Conservation (phyloP, 352 stramenopile species). For the Phytophthora hybrid region DNA sequence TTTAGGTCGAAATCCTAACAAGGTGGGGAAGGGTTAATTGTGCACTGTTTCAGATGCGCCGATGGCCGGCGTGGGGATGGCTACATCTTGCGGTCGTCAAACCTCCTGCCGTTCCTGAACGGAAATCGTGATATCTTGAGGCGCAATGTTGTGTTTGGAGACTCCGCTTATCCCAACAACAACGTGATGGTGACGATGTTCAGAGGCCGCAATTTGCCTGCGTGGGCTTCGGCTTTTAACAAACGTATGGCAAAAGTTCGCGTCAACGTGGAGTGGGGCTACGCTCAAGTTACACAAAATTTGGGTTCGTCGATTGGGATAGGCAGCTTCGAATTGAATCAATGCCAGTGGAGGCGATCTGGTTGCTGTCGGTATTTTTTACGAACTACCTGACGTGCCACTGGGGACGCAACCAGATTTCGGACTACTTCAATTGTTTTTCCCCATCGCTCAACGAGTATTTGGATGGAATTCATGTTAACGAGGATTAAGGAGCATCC, state of each 20-base stretch:
- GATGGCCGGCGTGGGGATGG: too few relatives aligned
- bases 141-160: neutral
- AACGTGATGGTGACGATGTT: slow-evolving; percentile 4
- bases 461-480: neutral
- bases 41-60: too few relatives aligned
- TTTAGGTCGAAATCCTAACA: too few relatives aligned
- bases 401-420: slow-evolving; percentile 1
- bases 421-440: neutral
- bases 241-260: neutral
- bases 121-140: too few relatives aligned
- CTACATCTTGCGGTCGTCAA: too few relatives aligned
- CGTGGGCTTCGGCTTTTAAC: slow-evolving; percentile 1
- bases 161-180: slow-evolving; percentile 2
- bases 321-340: too few relatives aligned
- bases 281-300: neutral
- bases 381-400: neutral
- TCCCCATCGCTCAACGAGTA: neutral
- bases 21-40: too few relatives aligned
- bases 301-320: neutral
- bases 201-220: too few relatives aligned
- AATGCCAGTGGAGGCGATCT: too few relatives aligned
- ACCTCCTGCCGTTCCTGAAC: too few relatives aligned
- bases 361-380: too few relatives aligned
- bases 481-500: too few relatives aligned
- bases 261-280: neutral